Evolutionary conservation across 805 yeast species (phyloP).

Genomic region (Brettanomyces bruxellensis): DNA sequence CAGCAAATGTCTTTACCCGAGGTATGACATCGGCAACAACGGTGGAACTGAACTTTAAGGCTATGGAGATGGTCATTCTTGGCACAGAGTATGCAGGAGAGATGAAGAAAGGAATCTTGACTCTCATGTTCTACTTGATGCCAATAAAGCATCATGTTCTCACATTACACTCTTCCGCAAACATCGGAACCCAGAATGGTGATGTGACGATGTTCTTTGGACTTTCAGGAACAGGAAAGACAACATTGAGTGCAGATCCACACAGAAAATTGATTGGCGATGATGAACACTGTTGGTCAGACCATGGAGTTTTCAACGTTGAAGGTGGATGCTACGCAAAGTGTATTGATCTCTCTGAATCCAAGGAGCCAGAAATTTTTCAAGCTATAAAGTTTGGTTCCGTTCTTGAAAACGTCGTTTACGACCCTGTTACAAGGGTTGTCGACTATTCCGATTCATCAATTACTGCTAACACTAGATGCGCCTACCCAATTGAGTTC

Average conservation of each 20-base stretch:
- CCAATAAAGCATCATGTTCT: conserved; percentile 87
- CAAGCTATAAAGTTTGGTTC: conserved; percentile 92
- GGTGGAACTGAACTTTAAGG: conserved; percentile 92
- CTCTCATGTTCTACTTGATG: conserved; percentile 98
- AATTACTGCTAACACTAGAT: conserved; percentile 95
- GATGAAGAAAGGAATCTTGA: conserved; percentile 98
- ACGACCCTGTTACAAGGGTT: conserved; percentile 65
- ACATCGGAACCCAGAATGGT: conserved; percentile 72
- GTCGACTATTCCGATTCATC: conserved; percentile 79
- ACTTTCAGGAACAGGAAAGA: conserved; percentile 96
- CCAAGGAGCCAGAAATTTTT: conserved; percentile 96
- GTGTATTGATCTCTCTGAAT: conserved; percentile 80
- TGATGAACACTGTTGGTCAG: conserved; percentile 99
- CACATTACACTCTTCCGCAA: conserved; percentile 91
- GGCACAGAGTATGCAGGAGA: conserved; percentile 99
- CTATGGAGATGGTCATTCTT: conserved; percentile 96
- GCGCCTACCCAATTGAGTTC: conserved; percentile 96
- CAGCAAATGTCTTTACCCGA: conserved; percentile 90
- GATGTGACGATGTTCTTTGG: conserved; percentile 97
- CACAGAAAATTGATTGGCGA: conserved; percentile 91
- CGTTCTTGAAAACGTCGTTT: conserved; percentile 86
- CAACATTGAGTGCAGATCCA: conserved; percentile 95
- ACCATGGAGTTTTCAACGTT: conserved; percentile 95
- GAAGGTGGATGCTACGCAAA: conserved; percentile 99
- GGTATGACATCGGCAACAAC: conserved; percentile 97